Evolutionary conservation across 345 rosid genomes (phyloP), one percentile per base, ranked within the genome.

Genomic region (Lepidium aucheri): DNA sequence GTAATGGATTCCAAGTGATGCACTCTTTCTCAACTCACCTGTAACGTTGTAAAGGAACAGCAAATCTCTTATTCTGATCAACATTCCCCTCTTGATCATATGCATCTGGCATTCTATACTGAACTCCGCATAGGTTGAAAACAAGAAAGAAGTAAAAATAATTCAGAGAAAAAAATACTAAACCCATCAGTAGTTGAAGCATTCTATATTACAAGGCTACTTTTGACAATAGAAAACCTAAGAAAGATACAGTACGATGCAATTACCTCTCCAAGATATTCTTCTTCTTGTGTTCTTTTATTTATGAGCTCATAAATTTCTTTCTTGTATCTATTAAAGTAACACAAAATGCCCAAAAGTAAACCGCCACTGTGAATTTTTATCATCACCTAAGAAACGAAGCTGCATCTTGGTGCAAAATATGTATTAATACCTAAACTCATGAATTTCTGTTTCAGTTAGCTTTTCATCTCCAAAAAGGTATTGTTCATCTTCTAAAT

Each of bases 81-180:
- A 90, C 85, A 40, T 60, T 77, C 5, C 90, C 89, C 8, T 86
- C 90, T 24, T 70, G 74, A 82, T 90, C 97, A 82, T 90, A 90
- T 41, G 97, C 95, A 34, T 90, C 90, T 12, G 97, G 95, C 81
- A 90, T 79, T 71, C 81, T 70, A 67, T 87, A 90, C 92, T 89
- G 84, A 59, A 79, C 28, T 54, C 59, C 63, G n/a, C n/a, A n/a
- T n/a, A n/a, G n/a, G n/a, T n/a, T n/a, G n/a, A n/a, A n/a, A n/a
- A n/a, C n/a, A n/a, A n/a, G n/a, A n/a, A 50, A 63, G 34, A 38
- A n/a, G 34, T 44, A 38, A 61, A 22, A 39, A n/a, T n/a, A n/a
- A n/a, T n/a, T 14, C 12, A n/a, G 11, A 39, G 6, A 50, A 13
- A 51, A n/a, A 55, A 7, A 26, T 17, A 42, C 26, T 35, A 34